phyloP scores from a whole-genome alignment of 2,329 filamentous ascomycete genomes.

The Ophiostoma perfectum region DNA sequence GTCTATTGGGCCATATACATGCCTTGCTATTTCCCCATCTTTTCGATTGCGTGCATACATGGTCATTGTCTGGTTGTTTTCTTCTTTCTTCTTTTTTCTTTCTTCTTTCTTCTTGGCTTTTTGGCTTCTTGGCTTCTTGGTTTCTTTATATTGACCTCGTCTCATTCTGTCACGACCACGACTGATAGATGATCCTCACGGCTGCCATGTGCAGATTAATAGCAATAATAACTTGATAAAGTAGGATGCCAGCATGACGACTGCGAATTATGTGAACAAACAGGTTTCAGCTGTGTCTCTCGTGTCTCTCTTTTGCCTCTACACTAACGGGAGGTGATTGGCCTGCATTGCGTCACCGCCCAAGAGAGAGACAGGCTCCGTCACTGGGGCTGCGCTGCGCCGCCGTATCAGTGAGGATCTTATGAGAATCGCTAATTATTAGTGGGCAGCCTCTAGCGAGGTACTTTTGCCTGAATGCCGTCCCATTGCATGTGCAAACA shows the following conservation, averaged over 20 bases:
- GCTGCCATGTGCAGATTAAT: not conserved
- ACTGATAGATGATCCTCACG: not conserved
- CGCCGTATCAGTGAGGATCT: not conserved
- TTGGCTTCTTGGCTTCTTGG: too few species aligned
- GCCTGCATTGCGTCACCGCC: conserved; percentile 1
- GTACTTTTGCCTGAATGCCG: not conserved
- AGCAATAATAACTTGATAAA: not conserved
- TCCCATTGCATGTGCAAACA: not conserved
- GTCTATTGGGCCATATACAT: not conserved
- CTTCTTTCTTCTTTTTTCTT: not conserved
- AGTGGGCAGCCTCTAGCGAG: not conserved
- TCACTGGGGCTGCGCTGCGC: not conserved
- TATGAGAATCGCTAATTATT: too few species aligned
- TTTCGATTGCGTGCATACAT: not conserved
- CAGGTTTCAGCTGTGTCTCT: not conserved
- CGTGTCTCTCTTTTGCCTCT: not conserved
- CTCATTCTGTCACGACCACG: not conserved
- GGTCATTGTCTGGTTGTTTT: not conserved
- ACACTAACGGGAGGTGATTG: not conserved
- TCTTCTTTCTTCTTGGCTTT: not conserved
- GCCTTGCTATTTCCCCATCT: not conserved
- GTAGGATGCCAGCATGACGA: not conserved
- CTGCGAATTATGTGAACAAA: not conserved
- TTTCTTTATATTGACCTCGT: not conserved
- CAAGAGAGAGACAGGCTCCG: not conserved